Evolutionary conservation across 2,329 filamentous ascomycete genomes (phyloP).

Genomic region (Orbilia blumenaviensis): DNA sequence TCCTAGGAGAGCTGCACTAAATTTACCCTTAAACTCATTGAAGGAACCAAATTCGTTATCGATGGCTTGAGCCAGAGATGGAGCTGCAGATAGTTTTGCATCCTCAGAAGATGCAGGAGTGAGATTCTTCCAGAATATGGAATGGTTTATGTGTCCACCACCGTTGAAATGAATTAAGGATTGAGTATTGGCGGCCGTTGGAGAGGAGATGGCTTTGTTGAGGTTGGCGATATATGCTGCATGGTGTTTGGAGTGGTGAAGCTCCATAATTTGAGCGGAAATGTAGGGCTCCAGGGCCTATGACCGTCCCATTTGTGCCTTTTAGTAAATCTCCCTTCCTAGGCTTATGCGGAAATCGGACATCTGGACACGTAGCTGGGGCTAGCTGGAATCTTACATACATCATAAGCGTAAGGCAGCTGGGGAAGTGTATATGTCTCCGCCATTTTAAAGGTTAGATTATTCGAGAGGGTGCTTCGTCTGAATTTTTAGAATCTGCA

Average conservation of each 20-base stretch:
- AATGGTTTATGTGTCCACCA: slow-evolving; percentile 92
- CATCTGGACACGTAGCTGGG: too few species aligned
- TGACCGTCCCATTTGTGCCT: not conserved
- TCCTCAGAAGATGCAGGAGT: slow-evolving; percentile 69
- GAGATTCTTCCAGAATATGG: slow-evolving; percentile 89
- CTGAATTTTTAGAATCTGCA: too few species aligned
- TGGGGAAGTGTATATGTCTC: slow-evolving; percentile 69
- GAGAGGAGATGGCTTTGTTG: slow-evolving; percentile 69
- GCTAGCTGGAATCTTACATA: slow-evolving; percentile 65
- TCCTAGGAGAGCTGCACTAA: slow-evolving; percentile 72
- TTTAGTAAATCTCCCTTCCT: too few species aligned
- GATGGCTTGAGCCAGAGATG: slow-evolving; percentile 71
- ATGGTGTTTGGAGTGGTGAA: slow-evolving; percentile 82
- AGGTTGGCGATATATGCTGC: slow-evolving; percentile 80
- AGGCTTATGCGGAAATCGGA: too few species aligned
- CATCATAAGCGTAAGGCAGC: slow-evolving; percentile 76
- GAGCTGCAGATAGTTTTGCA: slow-evolving; percentile 68
- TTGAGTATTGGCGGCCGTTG: slow-evolving; percentile 31
- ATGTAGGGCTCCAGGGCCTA: slow-evolving; percentile 78
- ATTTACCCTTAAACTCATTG: slow-evolving; percentile 72
- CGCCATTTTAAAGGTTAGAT: slow-evolving; percentile 5
- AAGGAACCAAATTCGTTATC: slow-evolving; percentile 74
- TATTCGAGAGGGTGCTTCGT: too few species aligned
- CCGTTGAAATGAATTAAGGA: slow-evolving; percentile 80
- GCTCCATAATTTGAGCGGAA: slow-evolving; percentile 80